Conservation (phyloP, 1,139 yeast species). For the Geotrichum siamense region DNA sequence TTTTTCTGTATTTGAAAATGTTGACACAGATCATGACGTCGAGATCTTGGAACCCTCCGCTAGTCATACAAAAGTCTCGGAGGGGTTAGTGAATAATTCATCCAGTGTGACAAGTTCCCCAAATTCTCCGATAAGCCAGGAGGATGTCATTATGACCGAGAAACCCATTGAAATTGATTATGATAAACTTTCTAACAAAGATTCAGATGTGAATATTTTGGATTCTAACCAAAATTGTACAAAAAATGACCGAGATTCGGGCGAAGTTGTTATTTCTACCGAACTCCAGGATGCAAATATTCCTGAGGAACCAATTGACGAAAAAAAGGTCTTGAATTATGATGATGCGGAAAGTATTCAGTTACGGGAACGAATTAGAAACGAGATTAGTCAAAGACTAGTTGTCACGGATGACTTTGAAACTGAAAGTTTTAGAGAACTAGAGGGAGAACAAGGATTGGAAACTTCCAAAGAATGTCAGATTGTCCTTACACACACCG, state of each 20-base stretch:
- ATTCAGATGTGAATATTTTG: neutral
- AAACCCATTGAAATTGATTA: neutral
- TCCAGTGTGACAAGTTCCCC: neutral
- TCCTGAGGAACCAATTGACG: too few relatives aligned
- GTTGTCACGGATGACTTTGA: constrained; percentile 4
- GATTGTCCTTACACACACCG: constrained; percentile 51
- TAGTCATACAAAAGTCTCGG: neutral
- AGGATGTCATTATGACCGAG: neutral
- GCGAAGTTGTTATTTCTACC: neutral
- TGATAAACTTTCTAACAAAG: neutral
- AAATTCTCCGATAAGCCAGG: neutral
- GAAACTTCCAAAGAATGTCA: neutral
- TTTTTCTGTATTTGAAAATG: neutral
- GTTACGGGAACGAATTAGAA: neutral
- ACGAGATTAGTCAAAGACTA: neutral
- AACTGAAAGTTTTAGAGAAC: constrained; percentile 1
- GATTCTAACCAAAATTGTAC: neutral
- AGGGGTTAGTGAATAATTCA: neutral
- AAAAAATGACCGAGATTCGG: neutral
- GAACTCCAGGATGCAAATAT: neutral
- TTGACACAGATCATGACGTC: neutral
- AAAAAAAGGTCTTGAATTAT: too few relatives aligned
- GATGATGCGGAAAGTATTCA: neutral
- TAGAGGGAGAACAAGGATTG: neutral
- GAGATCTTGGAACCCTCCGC: neutral